phyloP scores from a whole-genome alignment of 331 rosid species.

The Erythrophleum ivorense region DNA sequence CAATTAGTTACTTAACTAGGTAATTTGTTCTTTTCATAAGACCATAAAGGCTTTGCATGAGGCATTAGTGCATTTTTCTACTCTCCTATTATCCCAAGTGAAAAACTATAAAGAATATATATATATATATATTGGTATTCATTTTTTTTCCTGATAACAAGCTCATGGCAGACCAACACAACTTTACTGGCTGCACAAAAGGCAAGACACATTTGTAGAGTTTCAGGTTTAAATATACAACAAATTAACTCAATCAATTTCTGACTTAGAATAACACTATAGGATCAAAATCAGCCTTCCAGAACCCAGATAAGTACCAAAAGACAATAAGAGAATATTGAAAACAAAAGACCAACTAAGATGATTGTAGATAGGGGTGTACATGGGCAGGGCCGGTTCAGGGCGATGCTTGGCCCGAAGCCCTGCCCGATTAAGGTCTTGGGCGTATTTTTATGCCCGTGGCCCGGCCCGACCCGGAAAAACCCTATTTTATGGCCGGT shows the following conservation, averaged over 20 bases:
- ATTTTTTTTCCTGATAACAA: neutral
- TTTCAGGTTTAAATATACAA: neutral
- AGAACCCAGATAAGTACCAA: conserved; percentile 20
- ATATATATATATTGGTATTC: neutral
- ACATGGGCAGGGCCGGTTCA: too few species aligned
- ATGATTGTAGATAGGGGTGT: too few species aligned
- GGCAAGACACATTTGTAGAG: neutral
- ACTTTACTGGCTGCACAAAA: neutral
- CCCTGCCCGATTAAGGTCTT: too few species aligned
- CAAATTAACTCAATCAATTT: conserved; percentile 11
- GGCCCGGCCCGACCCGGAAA: too few species aligned
- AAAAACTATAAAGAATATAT: neutral
- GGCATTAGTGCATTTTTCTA: conserved; percentile 2
- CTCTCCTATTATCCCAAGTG: conserved; percentile 6
- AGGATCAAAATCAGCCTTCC: conserved; percentile 28
- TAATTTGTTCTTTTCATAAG: conserved; percentile 23
- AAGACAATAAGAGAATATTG: conserved; percentile 10
- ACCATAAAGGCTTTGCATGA: conserved; percentile 8
- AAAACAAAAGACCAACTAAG: neutral
- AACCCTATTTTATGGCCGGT: too few species aligned
- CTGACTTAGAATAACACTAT: conserved; percentile 6
- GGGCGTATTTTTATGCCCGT: too few species aligned
- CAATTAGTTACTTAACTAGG: neutral
- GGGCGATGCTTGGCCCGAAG: too few species aligned
- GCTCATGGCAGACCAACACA: neutral